phyloP scores from a whole-genome alignment of 257 asterid species.

The Petunia secreta region DNA sequence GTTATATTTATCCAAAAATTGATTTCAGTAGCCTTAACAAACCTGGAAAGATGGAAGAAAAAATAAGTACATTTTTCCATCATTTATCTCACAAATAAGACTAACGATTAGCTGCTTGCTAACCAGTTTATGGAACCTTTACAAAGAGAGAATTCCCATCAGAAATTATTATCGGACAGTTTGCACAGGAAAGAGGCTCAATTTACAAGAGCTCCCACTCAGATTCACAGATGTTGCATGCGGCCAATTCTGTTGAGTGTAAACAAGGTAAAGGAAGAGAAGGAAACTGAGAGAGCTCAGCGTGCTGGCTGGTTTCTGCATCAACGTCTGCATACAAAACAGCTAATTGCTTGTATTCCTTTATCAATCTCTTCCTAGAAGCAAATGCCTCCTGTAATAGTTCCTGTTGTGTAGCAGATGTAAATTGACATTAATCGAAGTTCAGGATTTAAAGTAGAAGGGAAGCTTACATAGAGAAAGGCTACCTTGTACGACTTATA shows the following conservation, averaged over 20 bases:
- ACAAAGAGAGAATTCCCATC: background rate
- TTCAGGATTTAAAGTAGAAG: background rate
- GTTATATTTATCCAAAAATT: background rate
- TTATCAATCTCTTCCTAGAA: slow-evolving; percentile 67
- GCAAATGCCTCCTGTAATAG: slow-evolving; percentile 60
- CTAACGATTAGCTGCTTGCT: background rate
- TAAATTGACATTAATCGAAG: slow-evolving; percentile 2
- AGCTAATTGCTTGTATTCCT: slow-evolving; percentile 71
- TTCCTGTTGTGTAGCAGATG: slow-evolving; percentile 41
- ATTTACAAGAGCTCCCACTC: slow-evolving; percentile 74
- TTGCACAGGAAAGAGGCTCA: slow-evolving; percentile 14
- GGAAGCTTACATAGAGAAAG: slow-evolving; percentile 22
- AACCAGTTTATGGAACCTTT: slow-evolving; percentile 9
- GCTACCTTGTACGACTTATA: slow-evolving; percentile 71
- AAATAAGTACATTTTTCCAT: background rate
- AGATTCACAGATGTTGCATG: slow-evolving; percentile 43
- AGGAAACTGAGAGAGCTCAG: slow-evolving; percentile 32
- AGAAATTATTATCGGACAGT: slow-evolving; percentile 13
- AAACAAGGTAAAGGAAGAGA: slow-evolving; percentile 31
- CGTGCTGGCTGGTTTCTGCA: slow-evolving; percentile 39
- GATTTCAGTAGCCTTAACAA: background rate
- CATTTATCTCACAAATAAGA: background rate
- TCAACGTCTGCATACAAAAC: slow-evolving; percentile 68
- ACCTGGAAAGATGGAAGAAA: too few species aligned
- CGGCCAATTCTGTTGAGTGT: slow-evolving; percentile 29